Conservation (phyloP, 2,329 filamentous ascomycete species). For the Rhinocladiella similis region DNA sequence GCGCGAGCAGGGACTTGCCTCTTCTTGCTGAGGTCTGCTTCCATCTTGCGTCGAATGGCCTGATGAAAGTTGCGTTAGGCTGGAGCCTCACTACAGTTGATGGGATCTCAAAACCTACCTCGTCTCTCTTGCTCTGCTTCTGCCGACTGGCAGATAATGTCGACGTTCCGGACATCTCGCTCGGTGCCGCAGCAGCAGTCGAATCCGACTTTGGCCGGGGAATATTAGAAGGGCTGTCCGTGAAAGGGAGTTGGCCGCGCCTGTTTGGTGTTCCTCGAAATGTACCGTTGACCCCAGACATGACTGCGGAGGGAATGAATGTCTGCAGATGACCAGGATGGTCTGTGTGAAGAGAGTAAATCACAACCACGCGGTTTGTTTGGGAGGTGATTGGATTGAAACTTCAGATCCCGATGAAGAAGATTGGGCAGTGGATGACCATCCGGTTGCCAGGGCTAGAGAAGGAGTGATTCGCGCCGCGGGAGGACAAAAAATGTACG, state of each 20-base stretch:
- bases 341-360: constrained; percentile 8
- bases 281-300: constrained; percentile 46
- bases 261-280: constrained; percentile 58
- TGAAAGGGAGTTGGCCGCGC: constrained; percentile 55
- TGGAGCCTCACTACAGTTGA: neutral
- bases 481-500: neutral
- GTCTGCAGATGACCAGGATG: neutral
- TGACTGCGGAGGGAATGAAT: constrained; percentile 7
- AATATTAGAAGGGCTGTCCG: constrained; percentile 60
- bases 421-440: neutral
- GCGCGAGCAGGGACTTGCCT: constrained; percentile 76
- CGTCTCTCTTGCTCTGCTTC: constrained; percentile 96
- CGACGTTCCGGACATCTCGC: constrained; percentile 58
- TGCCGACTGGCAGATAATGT: constrained; percentile 89
- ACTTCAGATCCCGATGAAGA: neutral
- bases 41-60: constrained; percentile 96
- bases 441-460: constrained; percentile 1
- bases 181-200: constrained; percentile 40
- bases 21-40: constrained; percentile 97
- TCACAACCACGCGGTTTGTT: neutral
- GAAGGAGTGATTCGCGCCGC: neutral
- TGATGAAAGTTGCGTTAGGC: constrained; percentile 39
- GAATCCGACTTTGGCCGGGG: constrained; percentile 61
- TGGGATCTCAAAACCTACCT: constrained; percentile 62
- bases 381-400: neutral